These are phyloP conservation scores for Saturnispora gosingensis DNA, from an alignment of 805 yeast species.

Conservation along the genomic window DNA sequence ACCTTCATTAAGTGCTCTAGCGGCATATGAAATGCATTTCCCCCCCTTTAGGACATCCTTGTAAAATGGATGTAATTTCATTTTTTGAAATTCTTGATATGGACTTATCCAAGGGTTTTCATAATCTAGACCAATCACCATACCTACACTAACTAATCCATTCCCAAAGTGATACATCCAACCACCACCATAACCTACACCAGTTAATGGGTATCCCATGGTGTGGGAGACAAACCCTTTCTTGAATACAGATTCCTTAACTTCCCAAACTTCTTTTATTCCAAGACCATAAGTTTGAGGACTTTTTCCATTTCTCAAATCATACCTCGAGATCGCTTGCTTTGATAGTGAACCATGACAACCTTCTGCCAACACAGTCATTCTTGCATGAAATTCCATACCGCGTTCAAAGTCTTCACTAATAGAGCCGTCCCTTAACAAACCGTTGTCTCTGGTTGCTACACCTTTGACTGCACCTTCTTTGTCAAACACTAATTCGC, in stretches of 20 bases:
- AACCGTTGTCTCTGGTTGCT: conserved; percentile 90
- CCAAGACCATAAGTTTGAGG: conserved; percentile 95
- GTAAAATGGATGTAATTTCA: conserved; percentile 89
- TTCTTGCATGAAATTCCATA: conserved; percentile 89
- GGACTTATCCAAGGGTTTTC: conserved; percentile 93
- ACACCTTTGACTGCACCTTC: conserved; percentile 72
- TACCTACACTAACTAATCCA: conserved; percentile 80
- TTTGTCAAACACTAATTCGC: conserved; percentile 58
- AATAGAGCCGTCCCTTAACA: conserved; percentile 52
- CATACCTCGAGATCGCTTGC: conserved; percentile 58
- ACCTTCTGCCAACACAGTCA: conserved; percentile 93
- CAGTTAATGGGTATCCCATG: conserved; percentile 76
- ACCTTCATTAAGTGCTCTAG: conserved; percentile 95
- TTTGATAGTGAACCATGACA: conserved; percentile 93
- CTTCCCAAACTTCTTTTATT: conserved; percentile 96
- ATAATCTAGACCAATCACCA: conserved; percentile 93
- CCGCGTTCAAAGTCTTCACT: conserved; percentile 81
- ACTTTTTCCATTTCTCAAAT: conserved; percentile 52
- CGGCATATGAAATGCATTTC: conserved; percentile 87
- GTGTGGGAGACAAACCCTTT: conserved; percentile 79
- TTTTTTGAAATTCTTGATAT: conserved; percentile 86
- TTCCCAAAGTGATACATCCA: conserved; percentile 96
- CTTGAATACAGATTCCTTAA: conserved; percentile 68
- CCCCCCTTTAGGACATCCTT: conserved; percentile 72
- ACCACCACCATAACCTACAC: conserved; percentile 87